phyloP scores from a whole-genome alignment of 2,329 filamentous ascomycete species.

The Tolypocladium ovalisporum region DNA sequence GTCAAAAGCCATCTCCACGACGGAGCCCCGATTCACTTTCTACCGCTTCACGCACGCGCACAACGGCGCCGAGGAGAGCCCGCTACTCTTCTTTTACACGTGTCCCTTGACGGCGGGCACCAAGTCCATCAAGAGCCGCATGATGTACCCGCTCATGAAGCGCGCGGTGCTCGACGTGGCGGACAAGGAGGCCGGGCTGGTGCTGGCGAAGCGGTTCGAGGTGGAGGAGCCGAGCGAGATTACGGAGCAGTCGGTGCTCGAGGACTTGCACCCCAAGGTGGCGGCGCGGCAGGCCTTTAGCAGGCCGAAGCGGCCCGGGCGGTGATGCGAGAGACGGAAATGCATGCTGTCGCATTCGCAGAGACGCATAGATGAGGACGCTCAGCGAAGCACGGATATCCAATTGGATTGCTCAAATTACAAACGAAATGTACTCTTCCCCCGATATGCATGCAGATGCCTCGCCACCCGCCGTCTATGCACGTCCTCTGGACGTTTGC shows the following conservation, averaged over 20 bases:
- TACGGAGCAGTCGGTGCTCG: constrained; percentile 51
- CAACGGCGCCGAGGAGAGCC: constrained; percentile 38
- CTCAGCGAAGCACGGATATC: neutral
- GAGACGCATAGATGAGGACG: neutral
- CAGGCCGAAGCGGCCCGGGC: constrained; percentile 69
- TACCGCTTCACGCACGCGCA: constrained; percentile 56
- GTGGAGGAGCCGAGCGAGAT: constrained; percentile 60
- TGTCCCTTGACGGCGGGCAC: constrained; percentile 55
- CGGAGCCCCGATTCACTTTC: constrained; percentile 68
- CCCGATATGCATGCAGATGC: constrained; percentile 1
- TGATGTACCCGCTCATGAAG: constrained; percentile 71
- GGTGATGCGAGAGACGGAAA: constrained; percentile 23
- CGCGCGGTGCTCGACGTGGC: constrained; percentile 56
- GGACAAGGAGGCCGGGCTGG: constrained; percentile 52
- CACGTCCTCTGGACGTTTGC: neutral
- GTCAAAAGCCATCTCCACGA: constrained; percentile 46
- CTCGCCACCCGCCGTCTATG: neutral
- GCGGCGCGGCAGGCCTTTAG: constrained; percentile 60
- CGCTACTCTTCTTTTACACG: constrained; percentile 73
- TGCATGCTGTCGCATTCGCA: neutral
- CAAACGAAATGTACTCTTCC: neutral
- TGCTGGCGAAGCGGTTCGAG: constrained; percentile 60
- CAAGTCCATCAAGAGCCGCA: constrained; percentile 69
- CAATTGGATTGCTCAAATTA: neutral
- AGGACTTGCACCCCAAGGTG: constrained; percentile 57